phyloP scores from a whole-genome alignment of 495 filamentous ascomycete species.

The Viridothelium virens region DNA sequence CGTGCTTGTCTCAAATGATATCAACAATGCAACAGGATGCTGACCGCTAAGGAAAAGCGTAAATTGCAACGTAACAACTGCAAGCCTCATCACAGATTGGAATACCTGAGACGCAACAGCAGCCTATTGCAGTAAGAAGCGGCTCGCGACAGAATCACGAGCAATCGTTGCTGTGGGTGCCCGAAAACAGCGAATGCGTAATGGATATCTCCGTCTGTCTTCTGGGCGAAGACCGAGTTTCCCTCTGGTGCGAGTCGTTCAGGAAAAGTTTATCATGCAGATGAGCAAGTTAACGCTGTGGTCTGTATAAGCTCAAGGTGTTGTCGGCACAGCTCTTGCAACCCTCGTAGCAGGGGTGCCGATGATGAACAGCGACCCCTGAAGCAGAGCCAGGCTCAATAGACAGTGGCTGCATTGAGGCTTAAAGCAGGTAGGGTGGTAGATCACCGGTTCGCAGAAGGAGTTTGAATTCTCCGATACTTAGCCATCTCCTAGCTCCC shows the following conservation, averaged over 20 bases:
- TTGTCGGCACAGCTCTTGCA: not conserved
- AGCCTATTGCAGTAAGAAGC: not conserved
- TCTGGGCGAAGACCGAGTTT: not conserved
- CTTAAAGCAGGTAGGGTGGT: slow-evolving; percentile 9
- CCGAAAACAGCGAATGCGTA: slow-evolving; percentile 4
- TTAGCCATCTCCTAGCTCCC: not conserved
- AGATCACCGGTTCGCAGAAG: not conserved
- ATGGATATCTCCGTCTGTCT: not conserved
- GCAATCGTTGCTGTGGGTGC: not conserved
- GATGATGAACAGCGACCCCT: slow-evolving; percentile 10
- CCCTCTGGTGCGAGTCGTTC: not conserved
- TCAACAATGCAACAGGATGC: not conserved
- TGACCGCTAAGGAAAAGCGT: slow-evolving; percentile 4
- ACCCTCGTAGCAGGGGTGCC: not conserved
- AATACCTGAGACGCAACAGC: slow-evolving; percentile 7
- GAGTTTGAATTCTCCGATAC: not conserved
- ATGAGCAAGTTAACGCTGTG: not conserved
- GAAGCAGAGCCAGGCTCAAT: not conserved
- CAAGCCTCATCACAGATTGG: slow-evolving; percentile 8
- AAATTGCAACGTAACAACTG: slow-evolving; percentile 10
- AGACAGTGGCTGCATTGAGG: slow-evolving; percentile 10
- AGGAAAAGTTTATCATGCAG: not conserved
- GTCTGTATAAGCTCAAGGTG: slow-evolving; percentile 9
- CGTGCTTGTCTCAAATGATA: not conserved
- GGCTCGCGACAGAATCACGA: slow-evolving; percentile 10